Evolutionary conservation across 225 moss, liverwort and hornwort species (phyloP).

Genomic region (Pseudisothecium myosuroides): DNA sequence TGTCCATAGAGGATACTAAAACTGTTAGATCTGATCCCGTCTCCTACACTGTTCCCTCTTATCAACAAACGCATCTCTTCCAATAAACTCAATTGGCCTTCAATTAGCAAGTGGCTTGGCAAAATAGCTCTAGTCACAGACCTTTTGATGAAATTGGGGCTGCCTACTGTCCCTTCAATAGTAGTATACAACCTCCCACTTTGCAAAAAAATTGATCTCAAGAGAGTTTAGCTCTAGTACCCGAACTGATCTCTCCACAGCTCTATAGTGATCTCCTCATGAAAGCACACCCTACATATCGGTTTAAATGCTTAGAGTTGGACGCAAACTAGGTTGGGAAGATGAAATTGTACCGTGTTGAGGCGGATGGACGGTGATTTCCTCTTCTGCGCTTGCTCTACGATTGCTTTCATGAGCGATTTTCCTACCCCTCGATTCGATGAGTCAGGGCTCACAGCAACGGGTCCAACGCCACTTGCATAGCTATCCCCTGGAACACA

Average conservation of each 20-base stretch:
- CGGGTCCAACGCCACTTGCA: constrained; percentile 9
- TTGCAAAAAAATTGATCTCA: not conserved
- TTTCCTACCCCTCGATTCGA: constrained; percentile 18
- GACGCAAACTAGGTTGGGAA: not conserved
- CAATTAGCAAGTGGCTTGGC: not conserved
- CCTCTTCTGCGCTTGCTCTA: constrained; percentile 11
- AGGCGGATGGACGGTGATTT: constrained; percentile 33
- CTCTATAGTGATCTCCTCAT: not conserved
- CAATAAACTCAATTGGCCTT: not conserved
- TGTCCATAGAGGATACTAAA: not conserved
- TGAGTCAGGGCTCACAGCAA: constrained; percentile 13
- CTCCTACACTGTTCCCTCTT: not conserved
- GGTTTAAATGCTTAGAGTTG: not conserved
- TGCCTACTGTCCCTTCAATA: not conserved
- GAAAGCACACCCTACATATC: not conserved
- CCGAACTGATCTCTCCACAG: not conserved
- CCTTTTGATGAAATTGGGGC: not conserved
- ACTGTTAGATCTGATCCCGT: not conserved
- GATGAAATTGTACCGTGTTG: constrained; percentile 6
- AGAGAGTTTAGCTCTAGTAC: not conserved
- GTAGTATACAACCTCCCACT: not conserved
- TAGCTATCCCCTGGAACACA: not conserved
- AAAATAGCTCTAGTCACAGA: not conserved
- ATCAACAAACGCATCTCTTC: not conserved
- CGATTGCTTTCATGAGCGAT: not conserved